phyloP scores from a whole-genome alignment of 2,329 filamentous ascomycete species.

The Fusarium algeriense region DNA sequence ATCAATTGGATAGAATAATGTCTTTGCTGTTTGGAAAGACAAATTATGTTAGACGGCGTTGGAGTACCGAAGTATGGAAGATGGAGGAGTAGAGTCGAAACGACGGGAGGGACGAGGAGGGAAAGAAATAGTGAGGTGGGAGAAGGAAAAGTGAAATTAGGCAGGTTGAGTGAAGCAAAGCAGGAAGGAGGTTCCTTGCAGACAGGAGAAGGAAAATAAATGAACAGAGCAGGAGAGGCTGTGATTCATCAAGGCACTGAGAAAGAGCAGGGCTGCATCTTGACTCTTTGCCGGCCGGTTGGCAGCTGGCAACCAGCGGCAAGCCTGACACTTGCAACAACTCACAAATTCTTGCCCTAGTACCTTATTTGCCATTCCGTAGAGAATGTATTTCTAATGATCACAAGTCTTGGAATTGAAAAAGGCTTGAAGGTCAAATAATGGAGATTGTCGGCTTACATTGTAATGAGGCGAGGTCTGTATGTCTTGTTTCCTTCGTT shows the following conservation, averaged over 20 bases:
- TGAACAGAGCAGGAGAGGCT: conserved; percentile 2
- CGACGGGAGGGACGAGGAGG: conserved; percentile 17
- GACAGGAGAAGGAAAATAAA: neutral
- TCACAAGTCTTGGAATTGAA: neutral
- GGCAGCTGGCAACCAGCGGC: conserved; percentile 29
- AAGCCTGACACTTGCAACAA: conserved; percentile 13
- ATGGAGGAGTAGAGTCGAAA: conserved; percentile 18
- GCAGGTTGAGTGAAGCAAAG: conserved; percentile 25
- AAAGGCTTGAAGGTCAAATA: neutral
- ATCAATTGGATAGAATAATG: conserved; percentile 24
- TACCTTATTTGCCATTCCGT: neutral
- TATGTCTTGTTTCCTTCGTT: neutral
- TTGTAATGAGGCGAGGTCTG: neutral
- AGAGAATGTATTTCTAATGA: neutral
- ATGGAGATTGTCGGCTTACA: conserved; percentile 18
- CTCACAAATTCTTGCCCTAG: neutral
- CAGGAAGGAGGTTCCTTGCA: neutral
- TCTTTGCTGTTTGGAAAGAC: conserved; percentile 11
- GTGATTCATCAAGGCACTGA: conserved; percentile 36
- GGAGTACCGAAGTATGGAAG: conserved; percentile 23
- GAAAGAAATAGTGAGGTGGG: conserved; percentile 21
- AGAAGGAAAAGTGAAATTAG: neutral
- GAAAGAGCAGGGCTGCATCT: conserved; percentile 2
- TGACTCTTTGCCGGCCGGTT: conserved; percentile 19
- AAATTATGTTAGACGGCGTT: conserved; percentile 32